phyloP scores from a whole-genome alignment of 331 rosid species.

The Acacia pycnantha region DNA sequence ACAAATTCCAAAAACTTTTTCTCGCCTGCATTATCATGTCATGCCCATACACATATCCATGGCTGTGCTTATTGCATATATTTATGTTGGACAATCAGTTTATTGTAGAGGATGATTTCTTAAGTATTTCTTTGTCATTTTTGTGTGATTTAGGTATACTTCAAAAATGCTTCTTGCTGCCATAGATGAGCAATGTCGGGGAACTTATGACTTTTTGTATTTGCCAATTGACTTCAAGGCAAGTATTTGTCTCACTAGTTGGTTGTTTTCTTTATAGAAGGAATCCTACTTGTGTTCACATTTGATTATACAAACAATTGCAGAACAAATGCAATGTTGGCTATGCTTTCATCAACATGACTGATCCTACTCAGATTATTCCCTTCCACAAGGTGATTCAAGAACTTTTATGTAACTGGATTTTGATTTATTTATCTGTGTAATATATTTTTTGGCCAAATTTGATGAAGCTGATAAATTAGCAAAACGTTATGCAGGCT shows the following conservation, averaged over 20 bases:
- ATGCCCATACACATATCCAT: background rate
- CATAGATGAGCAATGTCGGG: constrained; percentile 68
- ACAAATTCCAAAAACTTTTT: background rate
- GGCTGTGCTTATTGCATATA: too few species aligned
- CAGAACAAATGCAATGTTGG: constrained; percentile 88
- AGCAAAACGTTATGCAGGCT: constrained; percentile 45
- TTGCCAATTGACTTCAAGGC: constrained; percentile 79
- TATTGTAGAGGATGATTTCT: background rate
- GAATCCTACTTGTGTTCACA: constrained; percentile 26
- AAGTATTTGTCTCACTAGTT: constrained; percentile 25
- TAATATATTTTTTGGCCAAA: background rate
- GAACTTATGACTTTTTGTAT: constrained; percentile 76
- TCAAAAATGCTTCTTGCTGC: constrained; percentile 84
- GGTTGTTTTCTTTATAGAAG: constrained; percentile 4
- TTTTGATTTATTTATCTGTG: constrained; percentile 9
- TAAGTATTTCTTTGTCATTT: background rate
- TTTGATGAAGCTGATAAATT: constrained; percentile 16
- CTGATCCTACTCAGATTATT: constrained; percentile 59
- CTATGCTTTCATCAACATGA: constrained; percentile 77
- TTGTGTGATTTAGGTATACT: constrained; percentile 58
- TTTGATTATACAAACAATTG: constrained; percentile 17
- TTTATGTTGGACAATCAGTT: background rate
- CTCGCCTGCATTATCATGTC: background rate
- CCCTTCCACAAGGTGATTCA: constrained; percentile 61
- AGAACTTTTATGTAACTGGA: background rate